Evolutionary conservation across 1,139 yeast genomes (phyloP).

Genomic region (Yamadazyma atmosphaerica): DNA sequence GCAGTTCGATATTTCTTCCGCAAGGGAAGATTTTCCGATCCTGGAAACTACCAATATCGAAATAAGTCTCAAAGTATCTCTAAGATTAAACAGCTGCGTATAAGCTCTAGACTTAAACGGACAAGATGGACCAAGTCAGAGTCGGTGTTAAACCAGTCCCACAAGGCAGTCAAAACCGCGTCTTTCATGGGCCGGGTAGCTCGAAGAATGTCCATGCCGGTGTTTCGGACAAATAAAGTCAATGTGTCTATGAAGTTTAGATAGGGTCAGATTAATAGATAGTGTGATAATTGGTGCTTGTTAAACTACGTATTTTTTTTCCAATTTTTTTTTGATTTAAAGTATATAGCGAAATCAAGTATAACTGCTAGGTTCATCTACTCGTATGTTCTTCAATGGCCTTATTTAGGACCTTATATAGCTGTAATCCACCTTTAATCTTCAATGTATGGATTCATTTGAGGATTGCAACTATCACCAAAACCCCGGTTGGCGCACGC

Average conservation of each 20-base stretch:
- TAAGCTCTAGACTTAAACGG: constrained; percentile 22
- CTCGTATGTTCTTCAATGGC: no score
- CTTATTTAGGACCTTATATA: neutral
- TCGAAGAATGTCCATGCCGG: constrained; percentile 23
- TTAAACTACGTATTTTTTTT: no score
- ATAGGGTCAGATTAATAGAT: neutral
- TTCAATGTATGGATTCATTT: no score
- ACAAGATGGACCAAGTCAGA: constrained; percentile 17
- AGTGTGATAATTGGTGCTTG: no score
- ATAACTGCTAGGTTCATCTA: no score
- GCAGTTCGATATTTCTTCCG: constrained; percentile 28
- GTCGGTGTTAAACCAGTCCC: constrained; percentile 19
- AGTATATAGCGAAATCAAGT: no score
- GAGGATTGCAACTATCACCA: no score
- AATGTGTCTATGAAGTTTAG: constrained; percentile 18
- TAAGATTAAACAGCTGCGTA: constrained; percentile 25
- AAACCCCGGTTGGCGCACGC: neutral
- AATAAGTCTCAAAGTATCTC: constrained; percentile 23
- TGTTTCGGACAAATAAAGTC: constrained; percentile 17
- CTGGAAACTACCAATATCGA: constrained; percentile 25
- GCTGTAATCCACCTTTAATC: constrained; percentile 4
- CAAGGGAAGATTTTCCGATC: constrained; percentile 32
- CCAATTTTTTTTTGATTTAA: no score
- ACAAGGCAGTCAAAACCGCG: constrained; percentile 26
- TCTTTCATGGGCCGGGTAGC: constrained; percentile 26